phyloP scores from a whole-genome alignment of 257 asterid genomes.

The Solanum peruvianum region DNA sequence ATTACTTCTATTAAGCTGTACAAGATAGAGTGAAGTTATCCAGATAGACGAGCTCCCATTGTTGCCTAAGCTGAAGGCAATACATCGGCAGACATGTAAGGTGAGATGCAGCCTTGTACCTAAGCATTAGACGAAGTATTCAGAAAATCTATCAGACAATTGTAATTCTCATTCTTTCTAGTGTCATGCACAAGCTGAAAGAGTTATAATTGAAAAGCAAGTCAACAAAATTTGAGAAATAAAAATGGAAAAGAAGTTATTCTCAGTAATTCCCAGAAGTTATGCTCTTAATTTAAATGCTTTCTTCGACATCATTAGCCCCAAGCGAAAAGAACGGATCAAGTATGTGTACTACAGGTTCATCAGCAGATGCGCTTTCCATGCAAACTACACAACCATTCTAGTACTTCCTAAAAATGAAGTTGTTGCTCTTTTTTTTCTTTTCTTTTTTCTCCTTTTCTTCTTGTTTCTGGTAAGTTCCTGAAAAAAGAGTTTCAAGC shows the following conservation, averaged over 20 bases:
- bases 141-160: not conserved
- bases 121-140: constrained; percentile 14
- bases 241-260: not conserved
- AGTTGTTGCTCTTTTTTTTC: not conserved
- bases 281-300: not conserved
- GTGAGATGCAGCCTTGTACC: constrained; percentile 85
- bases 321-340: not conserved
- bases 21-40: not conserved
- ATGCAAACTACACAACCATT: not conserved
- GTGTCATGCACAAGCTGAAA: not conserved
- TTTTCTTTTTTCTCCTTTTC: not conserved
- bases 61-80: constrained; percentile 34
- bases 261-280: not conserved
- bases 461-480: not conserved
- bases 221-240: not conserved
- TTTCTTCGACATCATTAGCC: not conserved
- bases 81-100: constrained; percentile 70
- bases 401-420: not conserved
- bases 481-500: not conserved
- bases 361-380: not conserved
- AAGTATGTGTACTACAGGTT: not conserved
- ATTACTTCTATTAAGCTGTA: not conserved
- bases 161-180: not conserved
- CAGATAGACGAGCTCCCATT: not conserved
- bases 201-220: not conserved